Conservation (phyloP, 768 basidiomycete genomes). For the Scleroderma bovista region DNA sequence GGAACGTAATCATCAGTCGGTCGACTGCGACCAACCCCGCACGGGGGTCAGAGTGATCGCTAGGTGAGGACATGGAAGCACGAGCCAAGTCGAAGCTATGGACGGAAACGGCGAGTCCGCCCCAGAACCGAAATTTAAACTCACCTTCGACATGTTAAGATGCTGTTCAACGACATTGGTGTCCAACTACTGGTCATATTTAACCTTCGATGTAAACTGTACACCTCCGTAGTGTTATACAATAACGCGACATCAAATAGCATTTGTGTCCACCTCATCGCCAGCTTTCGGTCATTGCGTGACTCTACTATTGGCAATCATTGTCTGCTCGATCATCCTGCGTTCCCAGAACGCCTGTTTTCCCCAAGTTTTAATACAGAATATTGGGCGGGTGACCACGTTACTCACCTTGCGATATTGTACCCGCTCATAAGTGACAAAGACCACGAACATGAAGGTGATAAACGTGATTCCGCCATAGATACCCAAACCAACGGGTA, state of each 20-base stretch:
- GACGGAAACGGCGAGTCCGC: too few species aligned
- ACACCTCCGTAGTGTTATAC: too few species aligned
- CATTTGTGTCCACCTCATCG: too few species aligned
- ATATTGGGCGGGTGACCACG: not conserved
- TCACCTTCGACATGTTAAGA: too few species aligned
- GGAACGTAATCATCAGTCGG: constrained; percentile 48
- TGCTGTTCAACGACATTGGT: too few species aligned
- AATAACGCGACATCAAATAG: too few species aligned
- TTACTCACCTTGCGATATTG: constrained; percentile 72
- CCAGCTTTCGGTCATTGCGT: not conserved
- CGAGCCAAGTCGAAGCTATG: too few species aligned
- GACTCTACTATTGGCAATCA: not conserved
- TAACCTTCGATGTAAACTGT: too few species aligned
- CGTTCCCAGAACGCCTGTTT: constrained; percentile 66
- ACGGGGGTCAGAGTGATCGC: constrained; percentile 3
- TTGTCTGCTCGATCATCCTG: constrained; percentile 55
- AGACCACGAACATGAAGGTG: constrained; percentile 71
- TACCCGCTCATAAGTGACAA: constrained; percentile 85
- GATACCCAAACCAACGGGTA: constrained; percentile 79
- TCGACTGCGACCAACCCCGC: constrained; percentile 30
- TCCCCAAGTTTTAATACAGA: not conserved
- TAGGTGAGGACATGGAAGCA: too few species aligned
- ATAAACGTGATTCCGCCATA: constrained; percentile 85
- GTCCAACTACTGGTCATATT: too few species aligned
- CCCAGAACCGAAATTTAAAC: too few species aligned